Percentiles rank a stretch among this genome's conserved stretches.
Evolutionary conservation across 164 flowering plant species (phyloP).

Genomic region (Akebia trifoliata): DNA sequence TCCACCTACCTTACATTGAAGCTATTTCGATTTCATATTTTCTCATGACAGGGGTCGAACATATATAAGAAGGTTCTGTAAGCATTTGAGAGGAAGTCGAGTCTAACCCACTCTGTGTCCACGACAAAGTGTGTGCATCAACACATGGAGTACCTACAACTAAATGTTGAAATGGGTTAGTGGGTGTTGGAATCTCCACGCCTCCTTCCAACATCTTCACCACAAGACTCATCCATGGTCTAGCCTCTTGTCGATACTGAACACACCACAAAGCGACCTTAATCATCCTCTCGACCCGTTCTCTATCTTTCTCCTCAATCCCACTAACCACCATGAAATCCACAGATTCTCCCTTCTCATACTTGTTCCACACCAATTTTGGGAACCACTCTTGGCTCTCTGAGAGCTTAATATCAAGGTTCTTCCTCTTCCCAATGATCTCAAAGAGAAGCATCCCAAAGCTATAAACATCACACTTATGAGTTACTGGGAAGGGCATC

Average conservation of each 20-base stretch:
- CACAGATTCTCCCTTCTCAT: conserved; percentile 3
- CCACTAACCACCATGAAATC: conserved; percentile 7
- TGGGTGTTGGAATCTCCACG: conserved; percentile 14
- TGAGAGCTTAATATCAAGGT: conserved; percentile 7
- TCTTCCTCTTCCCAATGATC: conserved; percentile 23
- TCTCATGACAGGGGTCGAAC: conserved; percentile 5
- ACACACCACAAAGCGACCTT: conserved; percentile 21
- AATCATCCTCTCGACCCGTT: conserved; percentile 10
- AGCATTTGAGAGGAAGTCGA: background rate
- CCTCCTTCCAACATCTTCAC: conserved; percentile 25
- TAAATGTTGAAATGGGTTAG: conserved; percentile 12
- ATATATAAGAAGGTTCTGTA: background rate
- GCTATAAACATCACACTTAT: conserved; percentile 27
- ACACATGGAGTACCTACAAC: too few species aligned
- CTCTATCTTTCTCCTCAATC: conserved; percentile 12
- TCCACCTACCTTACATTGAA: too few species aligned
- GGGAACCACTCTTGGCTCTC: conserved; percentile 27
- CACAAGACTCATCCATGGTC: conserved; percentile 23
- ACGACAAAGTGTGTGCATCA: too few species aligned
- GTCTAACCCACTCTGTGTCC: background rate
- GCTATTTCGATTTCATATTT: conserved; percentile 6
- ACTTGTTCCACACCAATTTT: conserved; percentile 17
- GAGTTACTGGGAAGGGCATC: conserved; percentile 18
- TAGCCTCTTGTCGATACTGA: conserved; percentile 10
- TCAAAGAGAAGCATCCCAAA: conserved; percentile 27